A percentile compares a stretch with the other conserved stretches of the same genome.
phyloP scores from a whole-genome alignment of 192 early-diverging fungal species.

The Mortierella alpina region DNA sequence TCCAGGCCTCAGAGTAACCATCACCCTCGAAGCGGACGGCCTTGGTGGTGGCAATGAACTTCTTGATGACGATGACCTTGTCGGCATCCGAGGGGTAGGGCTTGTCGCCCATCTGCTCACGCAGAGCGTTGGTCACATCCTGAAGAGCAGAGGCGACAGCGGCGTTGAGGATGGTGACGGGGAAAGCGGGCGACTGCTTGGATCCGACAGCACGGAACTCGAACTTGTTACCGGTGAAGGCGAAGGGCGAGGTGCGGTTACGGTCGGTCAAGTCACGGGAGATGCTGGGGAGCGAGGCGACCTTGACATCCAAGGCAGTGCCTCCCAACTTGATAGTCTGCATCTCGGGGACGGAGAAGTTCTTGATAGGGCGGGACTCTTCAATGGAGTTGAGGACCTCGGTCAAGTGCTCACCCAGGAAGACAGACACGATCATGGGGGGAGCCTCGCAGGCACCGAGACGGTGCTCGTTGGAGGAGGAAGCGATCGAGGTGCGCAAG shows the following conservation, averaged over 20 bases:
- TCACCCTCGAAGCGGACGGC: slow-evolving; percentile 96
- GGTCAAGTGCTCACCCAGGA: slow-evolving; percentile 97
- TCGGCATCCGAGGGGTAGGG: slow-evolving; percentile 83
- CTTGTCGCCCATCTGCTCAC: slow-evolving; percentile 87
- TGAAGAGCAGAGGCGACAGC: slow-evolving; percentile 88
- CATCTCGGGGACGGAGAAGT: slow-evolving; percentile 91
- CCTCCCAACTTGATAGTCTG: slow-evolving; percentile 95
- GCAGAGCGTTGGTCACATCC: slow-evolving; percentile 79
- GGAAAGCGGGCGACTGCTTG: slow-evolving; percentile 98
- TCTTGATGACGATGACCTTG: slow-evolving; percentile 87
- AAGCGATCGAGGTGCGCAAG: slow-evolving; percentile 92
- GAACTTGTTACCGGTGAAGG: slow-evolving; percentile 99
- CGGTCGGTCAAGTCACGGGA: slow-evolving; percentile 98
- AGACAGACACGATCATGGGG: slow-evolving; percentile 96
- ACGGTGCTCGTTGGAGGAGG: slow-evolving; percentile 98
- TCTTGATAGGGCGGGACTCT: slow-evolving; percentile 86
- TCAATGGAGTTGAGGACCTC: slow-evolving; percentile 96
- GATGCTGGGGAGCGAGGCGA: slow-evolving; percentile 90
- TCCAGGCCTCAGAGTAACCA: slow-evolving; percentile 97
- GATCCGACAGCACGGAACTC: slow-evolving; percentile 99
- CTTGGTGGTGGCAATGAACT: slow-evolving; percentile 86
- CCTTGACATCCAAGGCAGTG: slow-evolving; percentile 95
- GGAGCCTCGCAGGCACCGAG: slow-evolving; percentile 99
- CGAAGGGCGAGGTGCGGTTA: slow-evolving; percentile 99
- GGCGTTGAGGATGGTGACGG: slow-evolving; percentile 92